Evolutionary conservation across 306 rosid genomes (phyloP), one percentile per base, ranked within the genome.

Genomic region (Sicyos edulis): DNA sequence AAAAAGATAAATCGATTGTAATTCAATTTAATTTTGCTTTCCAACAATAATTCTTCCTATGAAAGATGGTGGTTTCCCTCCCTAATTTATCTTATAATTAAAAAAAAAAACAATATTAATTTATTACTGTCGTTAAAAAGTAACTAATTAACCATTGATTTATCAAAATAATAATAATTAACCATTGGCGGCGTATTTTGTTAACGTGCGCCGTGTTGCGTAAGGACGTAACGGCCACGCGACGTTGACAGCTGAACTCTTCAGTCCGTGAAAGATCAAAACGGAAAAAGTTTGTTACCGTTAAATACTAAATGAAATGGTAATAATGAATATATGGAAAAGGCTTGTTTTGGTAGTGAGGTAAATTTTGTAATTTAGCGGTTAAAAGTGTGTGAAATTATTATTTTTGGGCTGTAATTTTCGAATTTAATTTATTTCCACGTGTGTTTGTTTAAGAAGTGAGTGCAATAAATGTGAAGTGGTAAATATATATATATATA

Each of bases 161-260:
- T n/a, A n/a, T n/a, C n/a, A n/a, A n/a, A n/a, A n/a, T n/a, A n/a
- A n/a, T n/a, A n/a, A 3, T 32, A 32, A 32, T 32, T 11, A 17
- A 20, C 17, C 2, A 20, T 66, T 66, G 50, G 72, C 72, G 72
- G 54, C 54, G 71, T 66, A 66, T 66, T 44, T 44, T 66, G 11
- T 5, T 65, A 65, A 19, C 15, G 70, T 63, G 70, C 70, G 52
- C 70, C 52, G 51, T 37, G 52, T 63, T 63, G 70, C 70, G 53
- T 10, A 12, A 45, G 72, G 55, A 66, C 72, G 72, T 66, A 66
- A 66, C 55, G 55, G 72, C 72, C 72, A 45, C 40, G 55, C 55
- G 55, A 66, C 72, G 54, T 45, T 66, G 40, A 66, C 17, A 17
- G 6, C 54, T 10, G n/a, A 16, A 10, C 54, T 10, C 2, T 8